Conservation (phyloP, 2,329 filamentous ascomycete species). For the Scedosporium minutisporum region DNA sequence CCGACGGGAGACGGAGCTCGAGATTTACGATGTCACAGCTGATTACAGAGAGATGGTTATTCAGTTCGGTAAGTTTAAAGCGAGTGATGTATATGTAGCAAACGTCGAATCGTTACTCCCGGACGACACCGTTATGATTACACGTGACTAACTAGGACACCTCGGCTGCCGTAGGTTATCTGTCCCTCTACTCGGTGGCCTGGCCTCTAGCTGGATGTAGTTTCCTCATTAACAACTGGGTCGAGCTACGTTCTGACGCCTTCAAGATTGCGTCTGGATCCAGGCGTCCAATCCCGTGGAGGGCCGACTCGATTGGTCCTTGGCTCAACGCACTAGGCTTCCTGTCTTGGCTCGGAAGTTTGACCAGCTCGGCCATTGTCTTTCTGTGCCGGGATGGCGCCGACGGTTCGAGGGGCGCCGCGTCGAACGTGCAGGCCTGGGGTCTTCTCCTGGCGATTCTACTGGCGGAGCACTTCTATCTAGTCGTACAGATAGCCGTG, state of each 20-base stretch:
- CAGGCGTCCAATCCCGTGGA: slow-evolving; percentile 80
- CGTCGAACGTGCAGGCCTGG: slow-evolving; percentile 66
- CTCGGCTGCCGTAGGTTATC: slow-evolving; percentile 49
- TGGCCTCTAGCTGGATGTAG: slow-evolving; percentile 89
- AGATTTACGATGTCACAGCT: slow-evolving; percentile 76
- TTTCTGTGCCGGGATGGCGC: slow-evolving; percentile 67
- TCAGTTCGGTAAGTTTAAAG: slow-evolving; percentile 48
- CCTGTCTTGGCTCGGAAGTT: slow-evolving; percentile 84
- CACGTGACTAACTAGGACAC: not conserved
- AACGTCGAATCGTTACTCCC: too few species aligned
- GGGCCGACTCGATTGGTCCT: slow-evolving; percentile 87
- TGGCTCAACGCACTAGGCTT: slow-evolving; percentile 82
- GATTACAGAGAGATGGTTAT: slow-evolving; percentile 93
- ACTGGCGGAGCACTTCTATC: slow-evolving; percentile 80
- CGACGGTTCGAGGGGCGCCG: slow-evolving; percentile 54
- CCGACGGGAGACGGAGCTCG: slow-evolving; percentile 71
- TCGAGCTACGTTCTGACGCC: slow-evolving; percentile 86
- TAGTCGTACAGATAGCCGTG: slow-evolving; percentile 66
- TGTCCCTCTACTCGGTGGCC: slow-evolving; percentile 82
- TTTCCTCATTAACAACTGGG: slow-evolving; percentile 92
- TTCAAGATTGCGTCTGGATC: slow-evolving; percentile 88
- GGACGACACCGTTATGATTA: not conserved
- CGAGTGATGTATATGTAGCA: too few species aligned
- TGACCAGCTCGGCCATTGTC: slow-evolving; percentile 79
- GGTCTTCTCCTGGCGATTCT: slow-evolving; percentile 73